These are phyloP conservation scores for Fusarium sp. DNA, from an alignment of 2,329 filamentous ascomycete genomes.

Conservation along the genomic window DNA sequence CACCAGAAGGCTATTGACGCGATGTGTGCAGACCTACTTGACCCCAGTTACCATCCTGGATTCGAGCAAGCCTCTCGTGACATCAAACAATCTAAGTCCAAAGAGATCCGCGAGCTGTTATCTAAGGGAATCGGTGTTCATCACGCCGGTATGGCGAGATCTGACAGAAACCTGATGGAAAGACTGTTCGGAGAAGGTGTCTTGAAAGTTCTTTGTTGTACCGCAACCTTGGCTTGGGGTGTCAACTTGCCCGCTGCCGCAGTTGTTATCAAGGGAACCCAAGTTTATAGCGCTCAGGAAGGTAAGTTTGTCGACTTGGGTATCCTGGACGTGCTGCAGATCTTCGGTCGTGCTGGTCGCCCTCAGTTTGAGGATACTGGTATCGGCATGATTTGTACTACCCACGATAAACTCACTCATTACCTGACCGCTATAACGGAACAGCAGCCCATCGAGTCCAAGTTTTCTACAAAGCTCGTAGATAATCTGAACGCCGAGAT, in stretches of 20 bases:
- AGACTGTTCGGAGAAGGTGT: constrained; percentile 90
- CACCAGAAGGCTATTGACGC: constrained; percentile 89
- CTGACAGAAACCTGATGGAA: constrained; percentile 96
- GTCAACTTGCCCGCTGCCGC: constrained; percentile 97
- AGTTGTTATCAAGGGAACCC: constrained; percentile 97
- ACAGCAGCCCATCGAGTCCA: constrained; percentile 97
- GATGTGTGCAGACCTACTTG: constrained; percentile 82
- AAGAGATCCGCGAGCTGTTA: constrained; percentile 88
- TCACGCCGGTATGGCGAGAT: constrained; percentile 95
- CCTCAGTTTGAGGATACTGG: constrained; percentile 98
- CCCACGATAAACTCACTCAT: constrained; percentile 90
- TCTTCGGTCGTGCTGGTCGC: constrained; percentile 97
- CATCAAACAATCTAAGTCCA: constrained; percentile 85
- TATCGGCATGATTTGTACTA: constrained; percentile 98
- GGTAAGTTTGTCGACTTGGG: constrained; percentile 97
- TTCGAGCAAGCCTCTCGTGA: constrained; percentile 86
- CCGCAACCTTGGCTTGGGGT: constrained; percentile 97
- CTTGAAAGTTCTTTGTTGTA: constrained; percentile 98
- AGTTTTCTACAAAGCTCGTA: constrained; percentile 91
- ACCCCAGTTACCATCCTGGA: constrained; percentile 80
- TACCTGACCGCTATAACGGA: constrained; percentile 94
- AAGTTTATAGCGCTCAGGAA: constrained; percentile 95
- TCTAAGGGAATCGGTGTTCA: constrained; percentile 94
- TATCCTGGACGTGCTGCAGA: constrained; percentile 96
- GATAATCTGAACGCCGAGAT: constrained; percentile 98